Conservation (phyloP, 345 rosid species). For the Lepidium didymum region DNA sequence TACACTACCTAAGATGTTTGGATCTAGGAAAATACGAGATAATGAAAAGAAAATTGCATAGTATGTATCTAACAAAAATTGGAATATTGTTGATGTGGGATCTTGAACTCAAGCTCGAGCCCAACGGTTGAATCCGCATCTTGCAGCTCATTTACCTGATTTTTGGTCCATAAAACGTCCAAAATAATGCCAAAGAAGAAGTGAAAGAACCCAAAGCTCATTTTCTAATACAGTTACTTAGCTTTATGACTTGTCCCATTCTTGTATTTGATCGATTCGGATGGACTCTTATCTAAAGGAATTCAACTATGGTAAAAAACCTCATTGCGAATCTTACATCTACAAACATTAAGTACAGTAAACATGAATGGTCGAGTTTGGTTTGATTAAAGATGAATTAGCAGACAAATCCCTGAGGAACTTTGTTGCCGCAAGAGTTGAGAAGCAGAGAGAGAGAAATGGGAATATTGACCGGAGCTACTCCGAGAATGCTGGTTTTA, state of each 20-base stretch:
- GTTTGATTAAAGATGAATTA: background rate
- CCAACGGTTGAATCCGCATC: background rate
- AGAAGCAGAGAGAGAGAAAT: slow-evolving; percentile 40
- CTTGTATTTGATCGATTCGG: background rate
- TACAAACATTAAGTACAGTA: background rate
- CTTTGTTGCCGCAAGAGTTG: slow-evolving; percentile 46
- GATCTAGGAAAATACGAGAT: no score
- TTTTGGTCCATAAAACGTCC: background rate
- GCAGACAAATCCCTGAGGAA: slow-evolving; percentile 49
- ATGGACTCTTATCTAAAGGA: no score
- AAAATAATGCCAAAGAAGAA: background rate
- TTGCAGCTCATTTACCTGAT: background rate
- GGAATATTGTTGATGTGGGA: background rate
- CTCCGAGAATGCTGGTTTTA: slow-evolving; percentile 50
- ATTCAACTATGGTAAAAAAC: background rate
- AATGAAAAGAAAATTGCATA: no score
- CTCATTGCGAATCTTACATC: background rate
- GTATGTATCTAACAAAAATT: background rate
- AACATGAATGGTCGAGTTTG: no score
- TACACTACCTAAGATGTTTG: background rate
- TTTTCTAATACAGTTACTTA: background rate
- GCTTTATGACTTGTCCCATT: background rate
- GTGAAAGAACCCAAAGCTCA: background rate
- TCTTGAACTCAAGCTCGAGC: background rate
- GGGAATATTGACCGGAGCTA: slow-evolving; percentile 35